Evolutionary conservation across 2,329 filamentous ascomycete genomes (phyloP).

Genomic region (Pseudohalonectria lignicola): DNA sequence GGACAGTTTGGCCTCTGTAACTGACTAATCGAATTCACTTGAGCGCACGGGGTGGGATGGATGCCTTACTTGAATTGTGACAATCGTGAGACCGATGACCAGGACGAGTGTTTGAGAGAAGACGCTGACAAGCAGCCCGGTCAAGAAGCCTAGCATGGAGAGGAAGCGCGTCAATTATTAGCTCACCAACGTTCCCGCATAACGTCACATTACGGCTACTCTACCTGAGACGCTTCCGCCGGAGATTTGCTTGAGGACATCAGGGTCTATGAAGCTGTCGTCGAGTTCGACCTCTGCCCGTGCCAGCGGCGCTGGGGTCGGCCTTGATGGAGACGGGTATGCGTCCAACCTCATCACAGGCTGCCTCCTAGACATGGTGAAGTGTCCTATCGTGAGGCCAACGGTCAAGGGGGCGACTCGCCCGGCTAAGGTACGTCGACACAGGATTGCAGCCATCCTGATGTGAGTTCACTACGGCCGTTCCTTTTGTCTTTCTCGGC

Average conservation of each 20-base stretch:
- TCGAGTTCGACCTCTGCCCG: conserved; percentile 4
- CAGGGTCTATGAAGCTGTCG: conserved; percentile 15
- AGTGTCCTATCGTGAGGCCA: conserved; percentile 3
- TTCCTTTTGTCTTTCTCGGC: no score
- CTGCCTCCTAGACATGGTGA: background rate
- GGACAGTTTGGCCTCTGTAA: no score
- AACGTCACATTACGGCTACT: conserved; percentile 6
- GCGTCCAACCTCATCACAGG: conserved; percentile 3
- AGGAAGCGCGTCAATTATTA: background rate
- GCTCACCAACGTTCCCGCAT: background rate
- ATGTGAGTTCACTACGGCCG: no score
- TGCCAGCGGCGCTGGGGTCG: conserved; percentile 1
- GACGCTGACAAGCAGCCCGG: conserved; percentile 53
- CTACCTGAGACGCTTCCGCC: conserved; percentile 42
- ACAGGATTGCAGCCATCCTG: background rate
- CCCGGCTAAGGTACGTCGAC: conserved; percentile 1
- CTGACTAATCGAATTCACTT: no score
- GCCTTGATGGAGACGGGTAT: conserved; percentile 1
- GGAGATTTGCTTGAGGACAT: conserved; percentile 36
- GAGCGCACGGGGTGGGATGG: no score
- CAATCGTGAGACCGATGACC: conserved; percentile 52
- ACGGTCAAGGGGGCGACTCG: conserved; percentile 3
- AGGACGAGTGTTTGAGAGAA: conserved; percentile 63
- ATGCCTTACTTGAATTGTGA: conserved; percentile 54
- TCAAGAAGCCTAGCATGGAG: conserved; percentile 38